These are phyloP conservation scores for Erysimum cheiri DNA, from an alignment of 441 rosid species.

Conservation along the genomic window DNA sequence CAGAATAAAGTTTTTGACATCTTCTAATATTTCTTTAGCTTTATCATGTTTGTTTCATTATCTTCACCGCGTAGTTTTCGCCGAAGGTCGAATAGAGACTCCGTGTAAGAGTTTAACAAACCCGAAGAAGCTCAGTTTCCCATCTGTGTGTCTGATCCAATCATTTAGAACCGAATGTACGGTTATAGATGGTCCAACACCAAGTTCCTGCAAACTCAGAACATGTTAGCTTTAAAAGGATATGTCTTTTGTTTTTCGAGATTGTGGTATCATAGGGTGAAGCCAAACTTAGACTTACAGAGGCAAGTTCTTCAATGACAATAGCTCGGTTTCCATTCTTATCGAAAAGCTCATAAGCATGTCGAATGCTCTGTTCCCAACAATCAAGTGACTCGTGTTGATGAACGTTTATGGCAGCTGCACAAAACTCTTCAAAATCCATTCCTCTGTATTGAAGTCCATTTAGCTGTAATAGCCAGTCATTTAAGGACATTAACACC, in stretches of 20 bases:
- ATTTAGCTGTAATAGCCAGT: conserved; percentile 54
- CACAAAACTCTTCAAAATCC: conserved; percentile 94
- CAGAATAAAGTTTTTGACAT: conserved; percentile 21
- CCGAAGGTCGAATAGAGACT: conserved; percentile 61
- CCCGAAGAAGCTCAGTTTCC: conserved; percentile 91
- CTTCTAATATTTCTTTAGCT: background rate
- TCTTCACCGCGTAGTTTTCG: conserved; percentile 53
- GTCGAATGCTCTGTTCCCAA: conserved; percentile 82
- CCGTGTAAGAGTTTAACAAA: conserved; percentile 82
- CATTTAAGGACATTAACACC: background rate
- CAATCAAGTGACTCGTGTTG: conserved; percentile 81
- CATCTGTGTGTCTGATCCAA: conserved; percentile 86
- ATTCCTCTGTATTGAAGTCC: conserved; percentile 78
- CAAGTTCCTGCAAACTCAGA: conserved; percentile 72
- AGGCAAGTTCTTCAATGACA: conserved; percentile 88
- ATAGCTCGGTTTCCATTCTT: conserved; percentile 84
- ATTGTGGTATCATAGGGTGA: conserved; percentile 4
- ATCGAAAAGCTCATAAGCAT: conserved; percentile 79
- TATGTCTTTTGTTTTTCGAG: background rate
- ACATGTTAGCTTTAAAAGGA: background rate
- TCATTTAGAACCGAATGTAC: conserved; percentile 82
- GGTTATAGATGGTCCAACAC: conserved; percentile 83
- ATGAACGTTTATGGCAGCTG: conserved; percentile 84
- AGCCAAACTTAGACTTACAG: conserved; percentile 55
- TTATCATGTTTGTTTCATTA: background rate